These are phyloP conservation scores for Paraglomus brasilianum DNA, from an alignment of 192 early-diverging fungal species.

Conservation along the genomic window DNA sequence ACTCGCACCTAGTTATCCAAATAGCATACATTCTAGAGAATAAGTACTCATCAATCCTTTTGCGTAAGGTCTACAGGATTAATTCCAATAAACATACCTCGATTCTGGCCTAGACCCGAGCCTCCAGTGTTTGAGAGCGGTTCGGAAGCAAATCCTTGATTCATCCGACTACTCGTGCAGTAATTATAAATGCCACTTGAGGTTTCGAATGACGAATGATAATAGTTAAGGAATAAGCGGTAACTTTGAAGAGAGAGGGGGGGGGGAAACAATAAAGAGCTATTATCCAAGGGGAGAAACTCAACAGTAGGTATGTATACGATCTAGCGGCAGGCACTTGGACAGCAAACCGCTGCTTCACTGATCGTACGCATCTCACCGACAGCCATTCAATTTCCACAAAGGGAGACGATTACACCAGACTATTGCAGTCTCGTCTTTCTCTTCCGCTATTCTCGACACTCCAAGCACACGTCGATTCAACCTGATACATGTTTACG, in stretches of 20 bases:
- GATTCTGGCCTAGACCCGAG: constrained; percentile 18
- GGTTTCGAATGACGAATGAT: not conserved
- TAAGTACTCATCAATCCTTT: not conserved
- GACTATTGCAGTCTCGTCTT: not conserved
- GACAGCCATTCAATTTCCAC: not conserved
- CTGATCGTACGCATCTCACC: not conserved
- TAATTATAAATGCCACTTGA: constrained; percentile 73
- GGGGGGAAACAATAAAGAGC: not conserved
- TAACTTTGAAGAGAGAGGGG: not conserved
- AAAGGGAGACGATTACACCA: not conserved
- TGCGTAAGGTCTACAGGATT: not conserved
- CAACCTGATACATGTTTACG: not conserved
- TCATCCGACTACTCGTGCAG: constrained; percentile 55
- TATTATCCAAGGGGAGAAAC: not conserved
- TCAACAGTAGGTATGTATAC: not conserved
- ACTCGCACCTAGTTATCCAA: constrained; percentile 42
- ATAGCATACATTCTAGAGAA: not conserved
- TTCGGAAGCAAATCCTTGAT: constrained; percentile 30
- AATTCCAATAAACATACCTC: constrained; percentile 17
- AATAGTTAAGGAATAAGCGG: not conserved
- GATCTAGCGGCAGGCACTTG: not conserved
- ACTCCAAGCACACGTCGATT: not conserved
- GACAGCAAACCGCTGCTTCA: not conserved
- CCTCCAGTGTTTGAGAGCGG: constrained; percentile 17
- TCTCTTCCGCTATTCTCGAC: not conserved